Conservation (phyloP, 768 basidiomycete species). For the Calvatia gigantea region DNA sequence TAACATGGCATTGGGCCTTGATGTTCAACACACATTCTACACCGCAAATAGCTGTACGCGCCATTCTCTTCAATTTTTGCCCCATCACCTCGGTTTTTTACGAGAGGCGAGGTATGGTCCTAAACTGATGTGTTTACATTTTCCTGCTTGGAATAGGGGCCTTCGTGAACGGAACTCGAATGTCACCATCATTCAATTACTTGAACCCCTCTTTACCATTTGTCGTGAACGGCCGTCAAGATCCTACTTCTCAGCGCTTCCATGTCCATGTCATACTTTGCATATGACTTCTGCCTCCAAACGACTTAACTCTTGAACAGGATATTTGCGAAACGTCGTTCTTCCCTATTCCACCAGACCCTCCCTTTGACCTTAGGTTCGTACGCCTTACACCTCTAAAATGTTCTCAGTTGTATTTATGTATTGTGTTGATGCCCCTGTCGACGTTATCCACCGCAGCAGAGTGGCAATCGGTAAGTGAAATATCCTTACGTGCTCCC, state of each 20-base stretch:
- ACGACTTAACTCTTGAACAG: conserved; percentile 18
- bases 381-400: not conserved
- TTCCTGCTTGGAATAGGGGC: conserved; percentile 28
- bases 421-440: not conserved
- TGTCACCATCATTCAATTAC: conserved; percentile 39
- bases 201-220: conserved; percentile 38
- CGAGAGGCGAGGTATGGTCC: not conserved
- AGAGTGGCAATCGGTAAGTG: conserved; percentile 43
- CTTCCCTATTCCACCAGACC: conserved; percentile 36
- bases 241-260: conserved; percentile 47
- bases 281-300: not conserved
- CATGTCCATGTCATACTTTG: conserved; percentile 28
- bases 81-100: not conserved
- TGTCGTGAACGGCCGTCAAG: conserved; percentile 38
- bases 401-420: not conserved
- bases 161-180: conserved; percentile 42
- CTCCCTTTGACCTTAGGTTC: conserved; percentile 44
- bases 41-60: conserved; percentile 48
- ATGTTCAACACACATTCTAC: conserved; percentile 37
- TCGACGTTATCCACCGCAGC: conserved; percentile 20
- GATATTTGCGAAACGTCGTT: conserved; percentile 41
- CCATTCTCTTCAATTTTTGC: not conserved
- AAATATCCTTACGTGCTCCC: not conserved
- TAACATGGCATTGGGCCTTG: conserved; percentile 43
- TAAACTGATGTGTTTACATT: not conserved